A percentile compares a stretch with the other conserved stretches of the same genome.
These are phyloP conservation scores for Euclidium syriacum DNA, from an alignment of 345 rosid genomes.

Conservation along the genomic window DNA sequence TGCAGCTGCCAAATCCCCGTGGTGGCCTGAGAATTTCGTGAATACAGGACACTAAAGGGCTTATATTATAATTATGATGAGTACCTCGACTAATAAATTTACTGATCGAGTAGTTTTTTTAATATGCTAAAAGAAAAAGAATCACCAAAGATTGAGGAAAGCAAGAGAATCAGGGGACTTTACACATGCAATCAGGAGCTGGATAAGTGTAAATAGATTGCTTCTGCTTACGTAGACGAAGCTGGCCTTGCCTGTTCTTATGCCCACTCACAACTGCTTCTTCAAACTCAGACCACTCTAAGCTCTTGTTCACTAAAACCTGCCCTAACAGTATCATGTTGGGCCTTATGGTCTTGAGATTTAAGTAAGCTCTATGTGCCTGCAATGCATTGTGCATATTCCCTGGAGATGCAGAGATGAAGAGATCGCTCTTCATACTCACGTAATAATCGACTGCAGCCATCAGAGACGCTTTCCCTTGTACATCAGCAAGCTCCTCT, in stretches of 20 bases:
- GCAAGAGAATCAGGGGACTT: not conserved
- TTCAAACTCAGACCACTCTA: conserved; percentile 73
- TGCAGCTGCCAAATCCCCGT: no score
- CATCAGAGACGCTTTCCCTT: conserved; percentile 77
- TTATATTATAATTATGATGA: not conserved
- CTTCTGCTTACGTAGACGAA: conserved; percentile 62
- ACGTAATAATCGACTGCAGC: conserved; percentile 95
- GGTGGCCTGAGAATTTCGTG: not conserved
- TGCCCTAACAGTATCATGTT: conserved; percentile 79
- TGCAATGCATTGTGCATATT: conserved; percentile 97
- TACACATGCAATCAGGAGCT: conserved; percentile 92
- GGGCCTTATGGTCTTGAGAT: conserved; percentile 84
- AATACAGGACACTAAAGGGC: not conserved
- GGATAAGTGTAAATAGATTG: conserved; percentile 96
- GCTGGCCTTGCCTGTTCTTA: conserved; percentile 73
- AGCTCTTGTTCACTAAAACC: conserved; percentile 74
- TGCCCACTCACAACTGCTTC: conserved; percentile 62
- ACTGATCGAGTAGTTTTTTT: not conserved
- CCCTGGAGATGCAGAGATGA: conserved; percentile 95
- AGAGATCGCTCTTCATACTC: conserved; percentile 87
- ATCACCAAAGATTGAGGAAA: not conserved
- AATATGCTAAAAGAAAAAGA: not conserved
- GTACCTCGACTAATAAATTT: not conserved
- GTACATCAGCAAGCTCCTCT: conserved; percentile 52
- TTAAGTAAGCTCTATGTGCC: conserved; percentile 73